phyloP scores from a whole-genome alignment of 2,329 filamentous ascomycete species.

The Ustilaginoidea virens region DNA sequence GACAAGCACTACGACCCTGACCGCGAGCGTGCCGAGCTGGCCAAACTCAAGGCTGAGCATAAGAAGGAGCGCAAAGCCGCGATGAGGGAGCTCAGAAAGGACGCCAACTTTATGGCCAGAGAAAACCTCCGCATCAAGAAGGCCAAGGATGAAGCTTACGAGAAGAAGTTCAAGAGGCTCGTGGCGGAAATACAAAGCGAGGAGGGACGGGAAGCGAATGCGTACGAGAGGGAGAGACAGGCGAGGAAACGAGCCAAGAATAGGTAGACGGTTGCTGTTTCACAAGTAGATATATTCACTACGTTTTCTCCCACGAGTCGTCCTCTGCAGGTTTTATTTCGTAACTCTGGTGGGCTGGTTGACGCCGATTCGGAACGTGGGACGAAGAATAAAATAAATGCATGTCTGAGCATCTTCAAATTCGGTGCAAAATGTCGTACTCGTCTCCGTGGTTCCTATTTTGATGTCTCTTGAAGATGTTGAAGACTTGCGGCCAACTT shows the following conservation, averaged over 20 bases:
- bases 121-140: slow-evolving; percentile 88
- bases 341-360: too few relatives aligned
- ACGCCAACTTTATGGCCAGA: slow-evolving; percentile 82
- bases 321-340: too few relatives aligned
- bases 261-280: slow-evolving; percentile 11
- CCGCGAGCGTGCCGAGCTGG: slow-evolving; percentile 70
- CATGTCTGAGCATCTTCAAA: too few relatives aligned
- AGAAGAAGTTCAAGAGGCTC: slow-evolving; percentile 86
- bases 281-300: not conserved
- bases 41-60: slow-evolving; percentile 77
- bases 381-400: too few relatives aligned
- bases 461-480: too few relatives aligned
- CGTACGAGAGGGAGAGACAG: slow-evolving; percentile 76
- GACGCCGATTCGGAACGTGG: too few relatives aligned
- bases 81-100: slow-evolving; percentile 85
- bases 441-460: too few relatives aligned
- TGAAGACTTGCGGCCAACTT: too few relatives aligned
- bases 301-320: too few relatives aligned
- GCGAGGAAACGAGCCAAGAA: slow-evolving; percentile 51
- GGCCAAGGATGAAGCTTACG: slow-evolving; percentile 82
- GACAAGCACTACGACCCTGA: slow-evolving; percentile 96
- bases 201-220: slow-evolving; percentile 74
- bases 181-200: slow-evolving; percentile 92
- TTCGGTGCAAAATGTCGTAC: too few relatives aligned
- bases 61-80: slow-evolving; percentile 93